A percentile compares a stretch with the other conserved stretches of the same genome.
phyloP scores from a whole-genome alignment of 1,139 yeast genomes.

The Debaryomycetaceae sp. region DNA sequence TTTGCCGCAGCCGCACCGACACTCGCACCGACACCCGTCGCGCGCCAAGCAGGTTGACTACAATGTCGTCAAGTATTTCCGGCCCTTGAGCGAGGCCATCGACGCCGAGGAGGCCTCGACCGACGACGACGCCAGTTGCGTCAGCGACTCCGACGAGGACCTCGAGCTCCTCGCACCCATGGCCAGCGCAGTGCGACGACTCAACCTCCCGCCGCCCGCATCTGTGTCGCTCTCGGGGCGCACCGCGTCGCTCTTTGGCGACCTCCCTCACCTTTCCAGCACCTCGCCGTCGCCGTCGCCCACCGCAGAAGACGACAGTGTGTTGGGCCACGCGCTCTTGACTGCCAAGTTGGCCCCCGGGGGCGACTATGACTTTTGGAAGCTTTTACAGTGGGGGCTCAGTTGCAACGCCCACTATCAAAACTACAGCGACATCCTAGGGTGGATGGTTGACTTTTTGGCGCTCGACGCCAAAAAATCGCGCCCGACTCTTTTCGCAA shows the following conservation, averaged over 20 bases:
- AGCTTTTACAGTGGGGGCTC: conserved; percentile 7
- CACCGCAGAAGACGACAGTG: too few relatives aligned
- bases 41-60: conserved; percentile 7
- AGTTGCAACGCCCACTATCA: conserved; percentile 5
- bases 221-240: conserved; percentile 10
- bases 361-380: conserved; percentile 8
- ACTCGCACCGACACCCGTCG: too few relatives aligned
- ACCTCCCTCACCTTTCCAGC: conserved; percentile 13
- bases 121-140: too few relatives aligned
- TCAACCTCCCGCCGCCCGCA: conserved; percentile 1
- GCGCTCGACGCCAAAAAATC: conserved; percentile 2
- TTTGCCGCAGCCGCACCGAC: too few relatives aligned
- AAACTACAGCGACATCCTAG: conserved; percentile 3
- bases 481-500: conserved; percentile 3
- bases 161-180: conserved; percentile 9
- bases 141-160: conserved; percentile 29
- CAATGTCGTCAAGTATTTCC: conserved; percentile 4
- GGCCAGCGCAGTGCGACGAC: conserved; percentile 3
- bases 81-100: conserved; percentile 1
- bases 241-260: conserved; percentile 8
- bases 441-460: conserved; percentile 7
- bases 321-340: too few relatives aligned
- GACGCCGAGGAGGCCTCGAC: conserved; percentile 11
- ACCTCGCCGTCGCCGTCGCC: conserved; percentile 12
- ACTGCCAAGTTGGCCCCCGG: too few relatives aligned